Conservation (phyloP, 2,329 filamentous ascomycete genomes). For the Pseudogymnoascus sp. region DNA sequence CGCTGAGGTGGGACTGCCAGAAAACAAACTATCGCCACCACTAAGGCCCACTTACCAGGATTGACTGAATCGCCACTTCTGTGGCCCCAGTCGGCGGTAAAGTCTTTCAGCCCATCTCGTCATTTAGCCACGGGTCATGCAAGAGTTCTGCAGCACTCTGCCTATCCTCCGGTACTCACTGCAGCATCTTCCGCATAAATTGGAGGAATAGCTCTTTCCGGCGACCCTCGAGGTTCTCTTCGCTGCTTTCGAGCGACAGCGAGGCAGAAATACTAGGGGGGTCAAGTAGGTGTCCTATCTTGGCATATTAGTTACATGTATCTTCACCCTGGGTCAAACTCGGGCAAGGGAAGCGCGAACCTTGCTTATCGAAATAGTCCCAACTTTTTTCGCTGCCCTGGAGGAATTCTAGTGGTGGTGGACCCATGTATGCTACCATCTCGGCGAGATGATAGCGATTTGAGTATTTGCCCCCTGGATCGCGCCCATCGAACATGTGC, state of each 20-base stretch:
- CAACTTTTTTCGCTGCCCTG: background rate
- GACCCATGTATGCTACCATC: slow-evolving; percentile 37
- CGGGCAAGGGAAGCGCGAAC: background rate
- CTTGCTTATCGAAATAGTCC: background rate
- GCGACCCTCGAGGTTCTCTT: slow-evolving; percentile 22
- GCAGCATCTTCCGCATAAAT: slow-evolving; percentile 28
- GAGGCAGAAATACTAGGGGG: background rate
- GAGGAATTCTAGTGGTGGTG: slow-evolving; percentile 29
- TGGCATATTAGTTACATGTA: background rate
- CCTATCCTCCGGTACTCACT: slow-evolving; percentile 29
- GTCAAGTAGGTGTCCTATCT: background rate
- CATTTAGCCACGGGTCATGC: slow-evolving; percentile 27
- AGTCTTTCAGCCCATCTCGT: background rate
- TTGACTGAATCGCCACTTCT: background rate
- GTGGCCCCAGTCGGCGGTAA: background rate
- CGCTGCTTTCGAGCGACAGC: slow-evolving; percentile 12
- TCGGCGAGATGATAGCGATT: slow-evolving; percentile 33
- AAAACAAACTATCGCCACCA: background rate
- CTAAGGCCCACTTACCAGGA: background rate
- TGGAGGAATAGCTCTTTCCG: slow-evolving; percentile 28
- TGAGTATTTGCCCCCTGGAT: slow-evolving; percentile 21
- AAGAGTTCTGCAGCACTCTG: slow-evolving; percentile 28
- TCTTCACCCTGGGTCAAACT: background rate
- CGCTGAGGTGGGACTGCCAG: background rate
- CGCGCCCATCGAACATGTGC: slow-evolving; percentile 11